These are phyloP conservation scores for Aspergillus viridinutans DNA, from an alignment of 2,329 filamentous ascomycete genomes.

Conservation along the genomic window DNA sequence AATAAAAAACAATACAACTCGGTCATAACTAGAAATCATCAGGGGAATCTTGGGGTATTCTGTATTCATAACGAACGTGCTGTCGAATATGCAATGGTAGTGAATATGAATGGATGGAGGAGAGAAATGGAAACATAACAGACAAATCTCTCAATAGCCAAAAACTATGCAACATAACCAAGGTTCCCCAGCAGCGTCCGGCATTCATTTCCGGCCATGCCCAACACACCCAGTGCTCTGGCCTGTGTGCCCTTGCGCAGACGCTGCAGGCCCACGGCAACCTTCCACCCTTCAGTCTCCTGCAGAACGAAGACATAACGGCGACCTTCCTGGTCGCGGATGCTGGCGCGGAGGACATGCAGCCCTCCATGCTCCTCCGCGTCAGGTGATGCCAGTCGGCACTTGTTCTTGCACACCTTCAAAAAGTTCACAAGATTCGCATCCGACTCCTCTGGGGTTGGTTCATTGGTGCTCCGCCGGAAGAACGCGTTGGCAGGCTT, in stretches of 20 bases:
- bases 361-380: slow-evolving; percentile 40
- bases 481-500: slow-evolving; percentile 33
- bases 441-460: slow-evolving; percentile 63
- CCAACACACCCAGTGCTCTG: slow-evolving; percentile 49
- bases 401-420: slow-evolving; percentile 61
- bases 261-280: slow-evolving; percentile 54
- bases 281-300: slow-evolving; percentile 59
- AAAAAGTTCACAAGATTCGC: slow-evolving; percentile 60
- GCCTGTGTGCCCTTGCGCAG: slow-evolving; percentile 55
- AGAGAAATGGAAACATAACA: slow-evolving; percentile 10
- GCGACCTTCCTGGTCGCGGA: slow-evolving; percentile 58
- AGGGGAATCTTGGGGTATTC: slow-evolving; percentile 4
- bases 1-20: background rate
- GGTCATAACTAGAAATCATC: background rate
- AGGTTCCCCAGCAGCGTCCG: slow-evolving; percentile 17
- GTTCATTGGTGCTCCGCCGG: slow-evolving; percentile 46
- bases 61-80: slow-evolving; percentile 1
- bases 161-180: slow-evolving; percentile 10
- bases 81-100: background rate
- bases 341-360: slow-evolving; percentile 55
- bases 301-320: slow-evolving; percentile 59
- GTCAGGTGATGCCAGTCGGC: slow-evolving; percentile 47
- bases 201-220: slow-evolving; percentile 16
- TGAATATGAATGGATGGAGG: background rate
- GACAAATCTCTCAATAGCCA: background rate